These are phyloP conservation scores for Plasmodium falciparum DNA, from an alignment of 169 alveolate species.

Conservation along the genomic window DNA sequence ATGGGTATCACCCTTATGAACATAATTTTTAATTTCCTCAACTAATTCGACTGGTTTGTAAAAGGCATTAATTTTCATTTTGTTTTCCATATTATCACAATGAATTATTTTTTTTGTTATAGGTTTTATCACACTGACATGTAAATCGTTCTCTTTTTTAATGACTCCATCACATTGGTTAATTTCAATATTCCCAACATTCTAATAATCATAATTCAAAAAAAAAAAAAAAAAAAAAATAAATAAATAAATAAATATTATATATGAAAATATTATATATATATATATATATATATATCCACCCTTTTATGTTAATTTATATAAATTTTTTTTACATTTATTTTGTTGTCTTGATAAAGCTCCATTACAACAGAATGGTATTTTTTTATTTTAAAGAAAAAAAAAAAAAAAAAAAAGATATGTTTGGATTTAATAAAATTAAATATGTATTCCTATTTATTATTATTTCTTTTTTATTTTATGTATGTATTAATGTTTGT, in stretches of 20 bases:
- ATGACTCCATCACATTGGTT: slow-evolving; percentile 51
- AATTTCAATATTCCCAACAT: not conserved
- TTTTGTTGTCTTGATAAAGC: too few species aligned
- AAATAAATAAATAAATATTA: not conserved
- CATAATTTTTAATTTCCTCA: slow-evolving; percentile 68
- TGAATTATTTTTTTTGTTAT: slow-evolving; percentile 43
- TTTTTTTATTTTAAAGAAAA: too few species aligned
- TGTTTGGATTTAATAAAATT: too few species aligned
- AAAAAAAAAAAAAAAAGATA: too few species aligned
- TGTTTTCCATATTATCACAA: slow-evolving; percentile 11
- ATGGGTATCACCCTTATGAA: slow-evolving; percentile 65
- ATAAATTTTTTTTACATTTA: too few species aligned
- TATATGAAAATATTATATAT: not conserved
- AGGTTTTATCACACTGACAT: slow-evolving; percentile 67
- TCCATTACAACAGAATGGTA: too few species aligned
- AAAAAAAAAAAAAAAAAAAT: slow-evolving; percentile 9
- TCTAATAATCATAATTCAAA: not conserved
- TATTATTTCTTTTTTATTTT: too few species aligned
- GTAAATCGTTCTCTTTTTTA: slow-evolving; percentile 62
- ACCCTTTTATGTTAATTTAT: too few species aligned
- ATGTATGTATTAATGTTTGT: too few species aligned
- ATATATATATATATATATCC: too few species aligned
- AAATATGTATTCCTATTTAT: too few species aligned
- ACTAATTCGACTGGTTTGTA: slow-evolving; percentile 73
- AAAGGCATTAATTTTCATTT: slow-evolving; percentile 43